Conservation (phyloP, 345 rosid genomes). For the Hirschfeldia incana region DNA sequence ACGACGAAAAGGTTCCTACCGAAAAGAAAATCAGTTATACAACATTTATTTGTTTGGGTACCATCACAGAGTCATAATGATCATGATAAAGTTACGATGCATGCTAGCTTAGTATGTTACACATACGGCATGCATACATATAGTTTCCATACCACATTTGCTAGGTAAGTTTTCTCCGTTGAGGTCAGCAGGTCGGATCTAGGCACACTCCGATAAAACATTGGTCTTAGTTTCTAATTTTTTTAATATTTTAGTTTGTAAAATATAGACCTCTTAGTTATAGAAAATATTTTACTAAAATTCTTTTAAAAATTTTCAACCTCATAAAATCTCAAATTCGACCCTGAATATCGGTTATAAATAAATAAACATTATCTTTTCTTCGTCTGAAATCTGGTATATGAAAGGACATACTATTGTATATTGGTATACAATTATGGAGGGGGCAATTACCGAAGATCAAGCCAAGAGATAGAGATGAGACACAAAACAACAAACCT, state of each 20-base stretch:
- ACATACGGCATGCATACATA: conserved; percentile 14
- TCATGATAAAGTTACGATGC: conserved; percentile 5
- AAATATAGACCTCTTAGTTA: too few relatives aligned
- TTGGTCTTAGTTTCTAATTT: too few relatives aligned
- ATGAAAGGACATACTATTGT: not conserved
- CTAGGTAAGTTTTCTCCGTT: not conserved
- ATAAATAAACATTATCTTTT: not conserved
- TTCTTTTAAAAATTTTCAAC: too few relatives aligned
- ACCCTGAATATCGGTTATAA: not conserved
- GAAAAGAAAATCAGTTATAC: not conserved
- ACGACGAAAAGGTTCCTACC: not conserved
- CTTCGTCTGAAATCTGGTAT: conserved; percentile 15
- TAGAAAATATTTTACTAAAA: too few relatives aligned
- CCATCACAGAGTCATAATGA: not conserved
- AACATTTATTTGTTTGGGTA: not conserved
- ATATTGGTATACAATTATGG: conserved; percentile 37
- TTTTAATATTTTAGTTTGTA: too few relatives aligned
- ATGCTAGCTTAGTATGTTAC: conserved; percentile 5
- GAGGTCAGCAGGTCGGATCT: too few relatives aligned
- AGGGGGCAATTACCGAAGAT: conserved; percentile 52
- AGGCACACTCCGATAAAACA: too few relatives aligned
- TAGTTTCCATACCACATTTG: not conserved
- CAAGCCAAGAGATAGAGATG: conserved; percentile 40
- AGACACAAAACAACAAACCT: conserved; percentile 64
- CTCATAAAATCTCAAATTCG: too few relatives aligned